Conservation (phyloP, 169 alveolate species). For the Haemoproteus tartakovskyi region DNA sequence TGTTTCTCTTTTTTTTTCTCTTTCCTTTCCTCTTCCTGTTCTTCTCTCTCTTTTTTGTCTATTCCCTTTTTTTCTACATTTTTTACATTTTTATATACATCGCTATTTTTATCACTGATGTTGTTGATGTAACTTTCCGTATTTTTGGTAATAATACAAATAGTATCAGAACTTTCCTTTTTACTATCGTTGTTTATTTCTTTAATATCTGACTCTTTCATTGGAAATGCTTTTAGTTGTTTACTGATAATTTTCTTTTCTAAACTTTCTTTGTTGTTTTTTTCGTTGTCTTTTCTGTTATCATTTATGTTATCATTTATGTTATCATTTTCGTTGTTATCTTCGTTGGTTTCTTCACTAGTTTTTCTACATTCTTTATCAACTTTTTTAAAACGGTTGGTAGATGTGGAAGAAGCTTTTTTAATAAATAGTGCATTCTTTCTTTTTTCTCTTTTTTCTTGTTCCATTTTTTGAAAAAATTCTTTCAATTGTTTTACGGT, state of each 20-base stretch:
- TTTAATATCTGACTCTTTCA: too few species aligned
- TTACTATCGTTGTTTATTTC: background rate
- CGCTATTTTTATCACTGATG: too few species aligned
- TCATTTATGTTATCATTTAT: background rate
- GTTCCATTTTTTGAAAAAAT: conserved; percentile 42
- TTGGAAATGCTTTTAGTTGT: too few species aligned
- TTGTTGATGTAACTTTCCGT: too few species aligned
- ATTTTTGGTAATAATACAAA: too few species aligned
- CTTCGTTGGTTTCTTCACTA: background rate
- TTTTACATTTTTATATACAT: background rate
- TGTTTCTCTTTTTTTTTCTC: background rate
- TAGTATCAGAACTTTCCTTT: background rate
- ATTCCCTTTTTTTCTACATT: too few species aligned
- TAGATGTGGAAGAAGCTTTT: background rate
- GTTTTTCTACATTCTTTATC: background rate
- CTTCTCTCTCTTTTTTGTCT: background rate
- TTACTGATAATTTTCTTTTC: background rate
- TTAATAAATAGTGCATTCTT: conserved; percentile 9
- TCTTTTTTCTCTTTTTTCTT: conserved; percentile 17
- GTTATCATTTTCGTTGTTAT: background rate
- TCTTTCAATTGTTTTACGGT: conserved; percentile 59
- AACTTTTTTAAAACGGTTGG: background rate
- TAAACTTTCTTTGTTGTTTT: background rate
- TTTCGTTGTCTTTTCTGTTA: background rate
- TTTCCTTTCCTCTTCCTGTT: background rate